phyloP scores from a whole-genome alignment of 106 monocot species.

The Apostasia ramifera region DNA sequence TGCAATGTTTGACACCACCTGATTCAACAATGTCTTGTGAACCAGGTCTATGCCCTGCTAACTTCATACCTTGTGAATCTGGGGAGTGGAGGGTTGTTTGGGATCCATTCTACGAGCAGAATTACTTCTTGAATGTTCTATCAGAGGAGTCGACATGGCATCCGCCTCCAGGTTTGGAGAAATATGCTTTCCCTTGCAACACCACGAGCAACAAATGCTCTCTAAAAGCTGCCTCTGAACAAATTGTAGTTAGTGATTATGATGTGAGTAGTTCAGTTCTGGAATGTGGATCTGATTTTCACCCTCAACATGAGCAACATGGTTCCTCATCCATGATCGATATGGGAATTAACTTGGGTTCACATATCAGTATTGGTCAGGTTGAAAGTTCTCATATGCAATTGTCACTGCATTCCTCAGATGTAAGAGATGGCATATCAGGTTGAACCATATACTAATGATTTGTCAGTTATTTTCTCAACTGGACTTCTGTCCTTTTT shows the following conservation, averaged over 20 bases:
- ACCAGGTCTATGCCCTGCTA: conserved; percentile 4
- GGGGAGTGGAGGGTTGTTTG: conserved; percentile 79
- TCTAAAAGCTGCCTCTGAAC: conserved; percentile 13
- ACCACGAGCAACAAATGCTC: conserved; percentile 17
- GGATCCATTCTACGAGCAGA: conserved; percentile 79
- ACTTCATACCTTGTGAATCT: conserved; percentile 14
- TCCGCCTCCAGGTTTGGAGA: conserved; percentile 57
- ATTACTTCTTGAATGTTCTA: conserved; percentile 67
- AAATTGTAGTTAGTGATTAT: neutral
- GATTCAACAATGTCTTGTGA: conserved; percentile 3
- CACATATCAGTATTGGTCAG: conserved; percentile 3
- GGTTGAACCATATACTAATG: conserved; percentile 17
- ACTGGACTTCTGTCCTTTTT: no score
- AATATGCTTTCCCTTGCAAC: conserved; percentile 15
- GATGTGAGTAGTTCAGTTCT: conserved; percentile 7
- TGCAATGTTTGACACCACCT: neutral
- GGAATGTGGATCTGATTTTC: neutral
- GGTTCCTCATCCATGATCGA: neutral
- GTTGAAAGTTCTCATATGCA: conserved; percentile 3
- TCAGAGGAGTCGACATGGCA: conserved; percentile 84
- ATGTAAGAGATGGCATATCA: conserved; percentile 7
- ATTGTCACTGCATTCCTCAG: conserved; percentile 10
- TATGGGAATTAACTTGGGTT: neutral
- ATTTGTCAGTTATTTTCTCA: no score
- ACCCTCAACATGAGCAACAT: conserved; percentile 6